Evolutionary conservation across 305 asterid species (phyloP).

Genomic region (Solanum hybrid): DNA sequence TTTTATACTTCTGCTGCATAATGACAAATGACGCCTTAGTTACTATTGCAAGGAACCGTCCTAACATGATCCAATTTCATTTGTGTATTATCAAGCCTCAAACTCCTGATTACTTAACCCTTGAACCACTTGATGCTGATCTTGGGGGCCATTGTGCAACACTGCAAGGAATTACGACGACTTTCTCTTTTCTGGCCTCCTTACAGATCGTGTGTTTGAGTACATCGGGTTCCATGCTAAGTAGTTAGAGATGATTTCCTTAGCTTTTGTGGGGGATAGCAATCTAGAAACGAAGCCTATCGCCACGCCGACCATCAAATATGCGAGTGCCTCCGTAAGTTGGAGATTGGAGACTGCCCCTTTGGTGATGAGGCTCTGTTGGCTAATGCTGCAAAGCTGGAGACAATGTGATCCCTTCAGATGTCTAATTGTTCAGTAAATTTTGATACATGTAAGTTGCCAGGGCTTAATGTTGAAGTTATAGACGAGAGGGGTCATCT

Average conservation of each 20-base stretch:
- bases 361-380: slow-evolving; percentile 90
- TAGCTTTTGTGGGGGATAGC: slow-evolving; percentile 87
- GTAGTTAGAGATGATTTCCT: slow-evolving; percentile 15
- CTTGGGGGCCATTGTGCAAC: slow-evolving; percentile 83
- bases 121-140: slow-evolving; percentile 70
- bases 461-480: slow-evolving; percentile 74
- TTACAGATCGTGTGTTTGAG: no score
- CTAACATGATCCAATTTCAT: slow-evolving; percentile 6
- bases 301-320: no score
- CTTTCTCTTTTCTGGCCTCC: no score
- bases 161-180: slow-evolving; percentile 44
- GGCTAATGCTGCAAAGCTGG: slow-evolving; percentile 95
- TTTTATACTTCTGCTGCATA: no score
- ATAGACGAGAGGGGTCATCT: slow-evolving; percentile 80
- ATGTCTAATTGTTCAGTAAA: slow-evolving; percentile 92
- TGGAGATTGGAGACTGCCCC: slow-evolving; percentile 85
- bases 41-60: no score
- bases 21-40: no score
- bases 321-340: no score
- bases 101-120: slow-evolving; percentile 68
- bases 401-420: slow-evolving; percentile 99
- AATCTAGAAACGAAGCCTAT: slow-evolving; percentile 28
- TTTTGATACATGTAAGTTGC: slow-evolving; percentile 84
- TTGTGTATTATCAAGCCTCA: slow-evolving; percentile 72
- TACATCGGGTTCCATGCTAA: no score